A percentile compares a stretch with the other conserved stretches of the same genome.
These are phyloP conservation scores for Dactylellina haptotyla DNA, from an alignment of 2,329 filamentous ascomycete species.

Conservation along the genomic window DNA sequence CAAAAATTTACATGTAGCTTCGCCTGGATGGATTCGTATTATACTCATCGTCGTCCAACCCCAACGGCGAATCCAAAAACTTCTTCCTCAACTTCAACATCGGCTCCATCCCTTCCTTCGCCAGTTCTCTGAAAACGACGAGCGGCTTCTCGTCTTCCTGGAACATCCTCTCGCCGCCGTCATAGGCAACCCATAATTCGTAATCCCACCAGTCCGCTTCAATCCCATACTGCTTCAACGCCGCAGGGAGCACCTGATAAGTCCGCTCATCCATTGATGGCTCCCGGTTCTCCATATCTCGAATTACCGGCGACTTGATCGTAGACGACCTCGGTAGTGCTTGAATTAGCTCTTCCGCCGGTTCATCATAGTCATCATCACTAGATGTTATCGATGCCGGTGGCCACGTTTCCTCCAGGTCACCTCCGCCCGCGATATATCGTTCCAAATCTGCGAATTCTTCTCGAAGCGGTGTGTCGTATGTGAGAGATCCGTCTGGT, in stretches of 20 bases:
- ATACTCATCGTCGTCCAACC: not conserved
- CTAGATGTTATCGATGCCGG: not conserved
- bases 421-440: not conserved
- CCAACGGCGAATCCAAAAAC: not conserved
- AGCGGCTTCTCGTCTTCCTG: constrained; percentile 8
- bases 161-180: constrained; percentile 11
- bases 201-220: constrained; percentile 1
- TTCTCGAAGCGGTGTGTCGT: not conserved
- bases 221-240: constrained; percentile 6
- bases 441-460: constrained; percentile 12
- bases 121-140: constrained; percentile 9
- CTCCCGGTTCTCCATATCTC: not conserved
- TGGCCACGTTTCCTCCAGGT: constrained; percentile 1
- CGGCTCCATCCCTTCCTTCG: constrained; percentile 4
- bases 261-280: constrained; percentile 1
- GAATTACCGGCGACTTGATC: not conserved
- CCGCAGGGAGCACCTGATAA: constrained; percentile 1
- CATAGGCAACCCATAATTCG: constrained; percentile 2
- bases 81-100: constrained; percentile 5
- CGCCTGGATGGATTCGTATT: not conserved
- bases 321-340: not conserved
- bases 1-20: not conserved
- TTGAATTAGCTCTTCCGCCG: not conserved
- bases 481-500: not conserved
- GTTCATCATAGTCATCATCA: not conserved